Conservation (phyloP, 495 filamentous ascomycete species). For the Margaritispora aquatica region DNA sequence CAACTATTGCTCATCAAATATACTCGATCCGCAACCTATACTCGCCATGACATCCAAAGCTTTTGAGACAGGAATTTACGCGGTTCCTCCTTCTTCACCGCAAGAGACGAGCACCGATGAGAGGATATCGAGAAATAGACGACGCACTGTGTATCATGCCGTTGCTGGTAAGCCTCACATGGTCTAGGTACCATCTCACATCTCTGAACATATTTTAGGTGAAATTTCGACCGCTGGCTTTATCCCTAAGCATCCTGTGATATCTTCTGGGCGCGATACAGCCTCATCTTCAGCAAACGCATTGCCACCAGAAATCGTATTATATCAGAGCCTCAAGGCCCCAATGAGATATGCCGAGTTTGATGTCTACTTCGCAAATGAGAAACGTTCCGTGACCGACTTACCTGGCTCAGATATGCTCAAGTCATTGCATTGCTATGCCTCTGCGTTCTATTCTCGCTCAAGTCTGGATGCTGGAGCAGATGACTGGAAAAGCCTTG, state of each 20-base stretch:
- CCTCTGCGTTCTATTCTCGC: constrained; percentile 61
- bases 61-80: neutral
- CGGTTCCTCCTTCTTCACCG: neutral
- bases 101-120: neutral
- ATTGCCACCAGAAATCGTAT: constrained; percentile 65
- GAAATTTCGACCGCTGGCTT: constrained; percentile 37
- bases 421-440: constrained; percentile 69
- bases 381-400: constrained; percentile 23
- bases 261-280: constrained; percentile 44
- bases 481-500: constrained; percentile 55
- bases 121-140: constrained; percentile 23
- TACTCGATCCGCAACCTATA: too few relatives aligned
- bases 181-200: neutral
- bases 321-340: constrained; percentile 58
- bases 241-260: constrained; percentile 27
- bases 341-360: constrained; percentile 60
- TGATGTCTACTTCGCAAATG: constrained; percentile 63
- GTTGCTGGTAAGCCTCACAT: constrained; percentile 54
- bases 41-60: constrained; percentile 22
- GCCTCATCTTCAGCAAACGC: constrained; percentile 43
- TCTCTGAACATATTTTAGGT: constrained; percentile 8
- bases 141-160: constrained; percentile 68
- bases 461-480: constrained; percentile 10
- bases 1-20: neutral
- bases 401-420: constrained; percentile 71